Evolutionary conservation across 768 basidiomycete genomes (phyloP), one percentile per base, ranked within the genome.

Genomic region (Suillus sp.): DNA sequence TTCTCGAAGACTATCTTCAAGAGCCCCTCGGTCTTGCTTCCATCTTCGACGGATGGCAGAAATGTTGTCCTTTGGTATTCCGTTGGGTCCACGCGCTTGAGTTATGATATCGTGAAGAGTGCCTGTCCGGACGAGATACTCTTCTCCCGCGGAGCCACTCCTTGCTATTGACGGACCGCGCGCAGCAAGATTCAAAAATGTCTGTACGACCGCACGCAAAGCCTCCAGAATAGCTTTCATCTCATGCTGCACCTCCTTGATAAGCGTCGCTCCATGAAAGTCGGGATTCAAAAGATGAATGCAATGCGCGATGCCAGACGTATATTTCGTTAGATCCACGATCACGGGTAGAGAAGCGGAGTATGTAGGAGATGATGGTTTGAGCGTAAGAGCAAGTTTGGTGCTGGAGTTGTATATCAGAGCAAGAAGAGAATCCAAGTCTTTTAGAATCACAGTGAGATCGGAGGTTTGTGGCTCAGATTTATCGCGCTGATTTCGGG

Each of bases 1-100:
- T 67, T 93, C 91, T 3, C 78, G 73, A 25, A 86, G 68, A 6
- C 80, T 86, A 69, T 93, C 91, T 27, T 83, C 80, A 57, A 93
- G 72, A 47, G 87, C 81, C 5, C 77, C 86, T 37, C 80, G 78
- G 69, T 90, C 83, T 18, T 78, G 74, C 10, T 69, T 66, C 82
- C 86, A 88, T 18, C 76, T 70, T 68, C 79, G 84, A 50, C 74
- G 74, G 1, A 90, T 87, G 9, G 91, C 88, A 14, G 78, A 73
- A 10, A 81, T 70, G 67, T 91, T 91, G 66, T 85, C 80, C 54
- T 71, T 69, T 10, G 89, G 87, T 43, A 90, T 72, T 18, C 80
- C 82, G n/a, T 77, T 71, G 0, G 75, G 64, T n/a, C 73, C 67
- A 50, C 83, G 80, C 7, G 84, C 84, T 47, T 71, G 78, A 25